Conservation (phyloP, 352 stramenopile species). For the Globisporangium orthogonon region DNA sequence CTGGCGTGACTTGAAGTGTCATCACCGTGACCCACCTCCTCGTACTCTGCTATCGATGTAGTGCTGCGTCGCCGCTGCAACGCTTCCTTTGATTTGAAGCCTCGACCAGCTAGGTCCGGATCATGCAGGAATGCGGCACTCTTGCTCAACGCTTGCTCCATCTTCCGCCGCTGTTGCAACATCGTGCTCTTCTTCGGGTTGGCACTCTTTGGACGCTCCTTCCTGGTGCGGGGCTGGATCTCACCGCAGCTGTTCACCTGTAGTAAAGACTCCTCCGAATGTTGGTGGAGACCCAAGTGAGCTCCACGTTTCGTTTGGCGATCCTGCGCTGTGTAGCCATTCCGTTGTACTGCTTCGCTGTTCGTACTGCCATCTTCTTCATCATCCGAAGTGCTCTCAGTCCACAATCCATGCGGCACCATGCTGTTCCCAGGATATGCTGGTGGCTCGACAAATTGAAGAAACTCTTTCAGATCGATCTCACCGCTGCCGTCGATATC, state of each 20-base stretch:
- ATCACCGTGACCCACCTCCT: neutral
- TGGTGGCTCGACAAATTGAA: conserved; percentile 60
- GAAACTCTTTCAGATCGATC: conserved; percentile 73
- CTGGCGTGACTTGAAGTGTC: neutral
- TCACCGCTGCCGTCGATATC: conserved; percentile 57
- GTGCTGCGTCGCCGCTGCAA: conserved; percentile 9
- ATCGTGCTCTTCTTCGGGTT: conserved; percentile 59
- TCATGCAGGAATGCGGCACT: conserved; percentile 5
- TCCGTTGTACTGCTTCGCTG: neutral
- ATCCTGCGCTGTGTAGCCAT: neutral
- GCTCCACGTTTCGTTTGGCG: neutral
- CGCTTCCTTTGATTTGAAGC: neutral
- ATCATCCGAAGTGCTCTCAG: conserved; percentile 20
- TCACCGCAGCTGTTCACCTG: neutral
- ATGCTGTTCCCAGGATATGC: conserved; percentile 51
- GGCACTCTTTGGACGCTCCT: conserved; percentile 54
- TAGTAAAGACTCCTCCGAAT: neutral
- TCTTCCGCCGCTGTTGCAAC: conserved; percentile 56
- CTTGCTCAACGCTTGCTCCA: conserved; percentile 25
- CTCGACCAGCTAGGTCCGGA: neutral
- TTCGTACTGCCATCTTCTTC: conserved; percentile 9
- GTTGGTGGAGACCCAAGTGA: neutral
- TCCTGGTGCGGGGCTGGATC: conserved; percentile 19
- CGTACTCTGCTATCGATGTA: conserved; percentile 11
- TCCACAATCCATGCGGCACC: conserved; percentile 60